Conservation (phyloP, 2,329 filamentous ascomycete genomes). For the Tolypocladium ophioglossoides region DNA sequence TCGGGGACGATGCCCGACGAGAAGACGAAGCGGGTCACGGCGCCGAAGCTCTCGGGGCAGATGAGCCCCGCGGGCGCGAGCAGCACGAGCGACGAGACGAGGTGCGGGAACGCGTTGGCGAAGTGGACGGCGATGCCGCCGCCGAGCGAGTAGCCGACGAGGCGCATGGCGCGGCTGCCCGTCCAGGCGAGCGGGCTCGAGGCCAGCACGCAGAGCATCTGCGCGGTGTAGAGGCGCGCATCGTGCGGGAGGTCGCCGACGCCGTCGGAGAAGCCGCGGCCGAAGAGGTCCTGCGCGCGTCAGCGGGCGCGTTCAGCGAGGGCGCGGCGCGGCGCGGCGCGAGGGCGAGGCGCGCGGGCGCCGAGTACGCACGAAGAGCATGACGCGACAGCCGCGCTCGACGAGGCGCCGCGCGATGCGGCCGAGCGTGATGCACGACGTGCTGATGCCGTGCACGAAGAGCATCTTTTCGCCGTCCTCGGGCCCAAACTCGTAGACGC, state of each 20-base stretch:
- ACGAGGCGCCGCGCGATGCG: constrained; percentile 58
- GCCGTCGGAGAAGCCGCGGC: constrained; percentile 55
- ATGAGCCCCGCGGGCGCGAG: constrained; percentile 74
- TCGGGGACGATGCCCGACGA: constrained; percentile 44
- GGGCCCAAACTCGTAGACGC: constrained; percentile 77
- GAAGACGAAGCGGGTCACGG: constrained; percentile 39
- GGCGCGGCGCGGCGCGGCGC: too few relatives aligned
- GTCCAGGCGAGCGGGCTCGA: constrained; percentile 64
- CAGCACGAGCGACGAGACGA: constrained; percentile 61
- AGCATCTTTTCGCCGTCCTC: constrained; percentile 62
- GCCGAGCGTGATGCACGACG: constrained; percentile 63
- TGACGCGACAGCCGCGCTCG: constrained; percentile 61
- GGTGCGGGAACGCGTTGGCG: constrained; percentile 57
- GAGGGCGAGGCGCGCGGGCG: too few relatives aligned
- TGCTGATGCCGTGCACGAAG: constrained; percentile 76
- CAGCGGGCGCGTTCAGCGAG: too few relatives aligned
- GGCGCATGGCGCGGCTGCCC: constrained; percentile 42
- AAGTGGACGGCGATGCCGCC: constrained; percentile 70
- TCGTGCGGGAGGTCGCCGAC: constrained; percentile 61
- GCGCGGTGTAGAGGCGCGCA: constrained; percentile 59
- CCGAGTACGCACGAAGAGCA: constrained; percentile 67
- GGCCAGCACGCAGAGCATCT: constrained; percentile 59
- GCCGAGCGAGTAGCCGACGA: constrained; percentile 75
- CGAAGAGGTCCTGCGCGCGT: constrained; percentile 49
- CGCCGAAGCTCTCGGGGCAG: constrained; percentile 40